Base-by-base conservation (phyloP, 108 stramenopile genomes). In the Skeletonema grethae region DNA sequence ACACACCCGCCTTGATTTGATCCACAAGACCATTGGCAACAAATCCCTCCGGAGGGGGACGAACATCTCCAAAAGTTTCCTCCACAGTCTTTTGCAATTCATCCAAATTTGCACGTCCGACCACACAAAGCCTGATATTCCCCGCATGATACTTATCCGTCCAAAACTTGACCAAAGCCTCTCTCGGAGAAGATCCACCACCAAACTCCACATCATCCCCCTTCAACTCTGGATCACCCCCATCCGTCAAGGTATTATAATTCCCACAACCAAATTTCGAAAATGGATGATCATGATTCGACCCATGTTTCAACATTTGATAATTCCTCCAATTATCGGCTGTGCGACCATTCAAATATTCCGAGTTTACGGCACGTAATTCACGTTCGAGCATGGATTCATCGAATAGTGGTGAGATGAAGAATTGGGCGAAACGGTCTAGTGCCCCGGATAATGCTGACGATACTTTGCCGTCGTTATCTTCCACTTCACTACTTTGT, bases 371-470 rank as follows among this genome's bases (percentile, higher is more conserved):
- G 6, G 98, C 98, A 46, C 91, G 75, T 10, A 99, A 65, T 79
- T 99, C 99, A 20, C 97, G 85, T 36, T 94, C 97, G 12, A 95
- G 88, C 82, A 93, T 90, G 41, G 77, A 72, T 53, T 78, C 68
- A 18, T 90, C 89, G 80, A 99, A 98, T 5, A 85, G 67, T n/a
- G 99, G 99, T 4, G 87, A 62, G n/a, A 96, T 86, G 73, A 99
- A 99, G 77, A 99, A 99, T 65, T 95, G 94, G 5, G 97, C 84
- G 57, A 99, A 95, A 31, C 96, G 85, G 76, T 99, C 98, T 63
- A 99, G 71, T 30, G 93, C 97, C 1, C 94, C 97, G 20, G 76
- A 46, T 15, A 98, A 73, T 15, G 83, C 89, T 24, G 85, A 85
- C 22, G 87, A 84, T 8, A 83, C 79, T 39, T 70, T 61, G 10